A percentile compares a stretch with the other conserved stretches of the same genome.
phyloP scores from a whole-genome alignment of 2,329 filamentous ascomycete species.

The Penicillium expansum region DNA sequence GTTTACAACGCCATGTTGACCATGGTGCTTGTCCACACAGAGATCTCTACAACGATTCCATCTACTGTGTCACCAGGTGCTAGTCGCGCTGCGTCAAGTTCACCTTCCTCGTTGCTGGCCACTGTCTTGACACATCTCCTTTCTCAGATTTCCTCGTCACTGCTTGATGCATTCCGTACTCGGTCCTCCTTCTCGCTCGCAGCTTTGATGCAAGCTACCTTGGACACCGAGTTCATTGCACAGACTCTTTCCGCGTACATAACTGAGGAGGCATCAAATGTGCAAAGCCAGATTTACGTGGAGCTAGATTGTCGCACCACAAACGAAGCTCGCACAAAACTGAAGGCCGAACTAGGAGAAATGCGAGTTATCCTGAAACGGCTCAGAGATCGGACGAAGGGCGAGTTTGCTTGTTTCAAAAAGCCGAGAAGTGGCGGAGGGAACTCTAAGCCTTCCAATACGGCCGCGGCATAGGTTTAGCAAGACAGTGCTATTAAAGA shows the following conservation, averaged over 20 bases:
- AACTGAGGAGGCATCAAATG: conserved; percentile 73
- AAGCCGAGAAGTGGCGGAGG: conserved; percentile 51
- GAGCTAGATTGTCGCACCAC: conserved; percentile 87
- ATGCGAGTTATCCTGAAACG: conserved; percentile 86
- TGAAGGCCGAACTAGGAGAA: conserved; percentile 85
- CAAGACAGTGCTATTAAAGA: neutral
- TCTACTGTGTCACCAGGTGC: conserved; percentile 69
- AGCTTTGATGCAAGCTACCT: conserved; percentile 90
- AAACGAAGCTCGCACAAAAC: conserved; percentile 71
- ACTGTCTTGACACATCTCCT: conserved; percentile 84
- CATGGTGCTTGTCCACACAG: conserved; percentile 87
- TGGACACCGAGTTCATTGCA: conserved; percentile 94
- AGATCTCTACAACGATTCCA: conserved; percentile 74
- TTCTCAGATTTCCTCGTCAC: conserved; percentile 72
- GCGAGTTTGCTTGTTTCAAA: conserved; percentile 83
- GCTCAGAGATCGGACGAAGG: conserved; percentile 74
- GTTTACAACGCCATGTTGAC: conserved; percentile 82
- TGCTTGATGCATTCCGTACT: conserved; percentile 75
- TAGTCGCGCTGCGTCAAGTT: conserved; percentile 69
- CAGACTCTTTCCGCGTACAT: conserved; percentile 91
- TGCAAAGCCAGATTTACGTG: conserved; percentile 88
- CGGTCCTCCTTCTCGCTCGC: conserved; percentile 69
- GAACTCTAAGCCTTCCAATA: conserved; percentile 22
- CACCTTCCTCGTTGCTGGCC: conserved; percentile 63
- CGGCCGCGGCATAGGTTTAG: conserved; percentile 14